phyloP scores from a whole-genome alignment of 2,329 filamentous ascomycete species.

The Stachybotrys chartarum region DNA sequence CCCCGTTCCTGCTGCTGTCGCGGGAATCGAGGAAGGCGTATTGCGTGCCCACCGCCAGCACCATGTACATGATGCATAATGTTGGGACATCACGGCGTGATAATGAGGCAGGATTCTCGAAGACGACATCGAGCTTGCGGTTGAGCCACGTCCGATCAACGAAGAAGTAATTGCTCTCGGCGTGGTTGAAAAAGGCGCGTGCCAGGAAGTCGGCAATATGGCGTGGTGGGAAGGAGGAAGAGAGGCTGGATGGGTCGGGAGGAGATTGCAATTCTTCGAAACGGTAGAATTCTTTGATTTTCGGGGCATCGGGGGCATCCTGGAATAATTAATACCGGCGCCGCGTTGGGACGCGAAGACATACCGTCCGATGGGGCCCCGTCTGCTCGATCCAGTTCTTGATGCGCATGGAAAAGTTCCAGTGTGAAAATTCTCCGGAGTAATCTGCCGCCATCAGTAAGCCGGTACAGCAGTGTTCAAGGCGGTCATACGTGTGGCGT shows the following conservation, averaged over 20 bases:
- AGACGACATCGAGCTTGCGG: constrained; percentile 31
- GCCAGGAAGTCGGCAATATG: constrained; percentile 39
- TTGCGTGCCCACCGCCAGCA: constrained; percentile 43
- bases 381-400: constrained; percentile 41
- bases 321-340: constrained; percentile 6
- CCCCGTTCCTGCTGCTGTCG: constrained; percentile 9
- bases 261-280: constrained; percentile 37
- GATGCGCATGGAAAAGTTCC: constrained; percentile 45
- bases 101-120: constrained; percentile 28
- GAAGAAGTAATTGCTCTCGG: constrained; percentile 41
- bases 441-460: constrained; percentile 28
- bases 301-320: constrained; percentile 18
- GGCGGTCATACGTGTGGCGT: constrained; percentile 26
- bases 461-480: neutral
- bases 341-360: neutral
- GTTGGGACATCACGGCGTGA: constrained; percentile 32
- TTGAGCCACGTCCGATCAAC: constrained; percentile 36
- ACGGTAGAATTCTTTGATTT: constrained; percentile 35
- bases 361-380: constrained; percentile 20
- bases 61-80: constrained; percentile 36
- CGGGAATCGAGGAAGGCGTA: constrained; percentile 39
- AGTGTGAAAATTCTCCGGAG: constrained; percentile 45
- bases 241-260: constrained; percentile 27
- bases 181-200: constrained; percentile 39
- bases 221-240: constrained; percentile 36